phyloP scores from a whole-genome alignment of 345 rosid species.

The Leavenworthia alabamica region DNA sequence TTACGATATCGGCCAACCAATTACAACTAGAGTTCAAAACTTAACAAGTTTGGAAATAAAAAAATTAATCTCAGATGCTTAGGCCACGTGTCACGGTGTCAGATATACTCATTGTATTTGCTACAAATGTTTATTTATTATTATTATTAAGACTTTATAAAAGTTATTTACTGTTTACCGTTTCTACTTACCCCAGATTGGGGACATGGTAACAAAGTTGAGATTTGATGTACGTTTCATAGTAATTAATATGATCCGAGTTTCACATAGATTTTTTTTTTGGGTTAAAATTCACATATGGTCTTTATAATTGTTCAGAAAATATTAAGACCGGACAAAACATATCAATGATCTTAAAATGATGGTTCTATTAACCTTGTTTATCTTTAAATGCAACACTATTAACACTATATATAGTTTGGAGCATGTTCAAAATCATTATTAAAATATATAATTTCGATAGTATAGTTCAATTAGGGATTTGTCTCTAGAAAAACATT shows the following conservation, averaged over 20 bases:
- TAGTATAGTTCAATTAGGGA: too few relatives aligned
- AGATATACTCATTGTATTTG: slow-evolving; percentile 3
- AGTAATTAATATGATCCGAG: too few relatives aligned
- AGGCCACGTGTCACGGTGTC: slow-evolving; percentile 27
- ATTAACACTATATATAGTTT: not conserved
- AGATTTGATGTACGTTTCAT: slow-evolving; percentile 7
- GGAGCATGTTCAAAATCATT: too few relatives aligned
- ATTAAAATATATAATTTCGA: too few relatives aligned
- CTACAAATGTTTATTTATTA: not conserved
- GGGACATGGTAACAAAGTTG: too few relatives aligned
- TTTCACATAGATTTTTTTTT: too few relatives aligned
- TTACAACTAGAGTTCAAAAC: not conserved
- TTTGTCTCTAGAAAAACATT: too few relatives aligned
- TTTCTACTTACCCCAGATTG: too few relatives aligned
- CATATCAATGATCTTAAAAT: not conserved
- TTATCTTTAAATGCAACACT: not conserved
- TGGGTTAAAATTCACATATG: not conserved
- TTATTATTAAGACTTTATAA: slow-evolving; percentile 1
- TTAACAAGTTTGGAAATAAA: slow-evolving; percentile 15
- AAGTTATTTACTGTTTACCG: slow-evolving; percentile 18
- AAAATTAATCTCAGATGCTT: slow-evolving; percentile 5
- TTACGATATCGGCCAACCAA: slow-evolving; percentile 29
- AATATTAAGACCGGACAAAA: not conserved
- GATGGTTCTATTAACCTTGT: not conserved
- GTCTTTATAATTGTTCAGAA: not conserved